Evolutionary conservation across 768 basidiomycete species (phyloP).

Genomic region (Lepiota brunneoincarnata): DNA sequence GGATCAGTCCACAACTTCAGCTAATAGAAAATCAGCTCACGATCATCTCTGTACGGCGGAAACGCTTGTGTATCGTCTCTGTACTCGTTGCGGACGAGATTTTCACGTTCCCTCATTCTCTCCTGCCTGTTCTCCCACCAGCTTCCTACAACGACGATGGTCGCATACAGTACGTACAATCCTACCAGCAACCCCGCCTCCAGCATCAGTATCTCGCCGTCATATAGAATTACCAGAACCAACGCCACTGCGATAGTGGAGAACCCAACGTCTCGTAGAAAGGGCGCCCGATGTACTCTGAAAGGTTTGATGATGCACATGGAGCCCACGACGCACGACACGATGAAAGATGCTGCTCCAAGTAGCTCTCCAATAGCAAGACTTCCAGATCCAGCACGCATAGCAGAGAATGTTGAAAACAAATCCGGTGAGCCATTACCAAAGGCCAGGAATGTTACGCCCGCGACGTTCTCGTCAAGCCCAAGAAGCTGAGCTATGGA

Average conservation of each 20-base stretch:
- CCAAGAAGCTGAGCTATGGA: constrained; percentile 85
- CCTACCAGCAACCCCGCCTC: constrained; percentile 73
- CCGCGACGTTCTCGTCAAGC: constrained; percentile 89
- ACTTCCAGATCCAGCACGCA: constrained; percentile 80
- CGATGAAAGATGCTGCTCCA: constrained; percentile 94
- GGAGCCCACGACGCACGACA: constrained; percentile 94
- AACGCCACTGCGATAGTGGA: constrained; percentile 80
- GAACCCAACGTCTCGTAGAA: constrained; percentile 93
- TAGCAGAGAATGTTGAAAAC: constrained; percentile 93
- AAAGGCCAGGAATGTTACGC: constrained; percentile 95
- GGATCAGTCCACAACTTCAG: constrained; percentile 9
- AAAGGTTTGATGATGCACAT: constrained; percentile 98
- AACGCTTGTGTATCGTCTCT: constrained; percentile 38
- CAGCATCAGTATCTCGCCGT: constrained; percentile 65
- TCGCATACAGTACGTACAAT: constrained; percentile 77
- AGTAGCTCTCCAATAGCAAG: constrained; percentile 94
- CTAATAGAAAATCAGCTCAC: constrained; percentile 33
- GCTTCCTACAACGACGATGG: constrained; percentile 68
- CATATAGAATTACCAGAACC: constrained; percentile 76
- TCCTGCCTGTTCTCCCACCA: constrained; percentile 72
- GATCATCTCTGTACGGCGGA: constrained; percentile 60
- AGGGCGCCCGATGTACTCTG: constrained; percentile 73
- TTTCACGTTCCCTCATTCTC: constrained; percentile 42
- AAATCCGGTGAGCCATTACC: constrained; percentile 97
- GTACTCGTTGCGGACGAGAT: constrained; percentile 57